phyloP scores from a whole-genome alignment of 2,329 filamentous ascomycete species.

The Ceratocystis lukuohia region DNA sequence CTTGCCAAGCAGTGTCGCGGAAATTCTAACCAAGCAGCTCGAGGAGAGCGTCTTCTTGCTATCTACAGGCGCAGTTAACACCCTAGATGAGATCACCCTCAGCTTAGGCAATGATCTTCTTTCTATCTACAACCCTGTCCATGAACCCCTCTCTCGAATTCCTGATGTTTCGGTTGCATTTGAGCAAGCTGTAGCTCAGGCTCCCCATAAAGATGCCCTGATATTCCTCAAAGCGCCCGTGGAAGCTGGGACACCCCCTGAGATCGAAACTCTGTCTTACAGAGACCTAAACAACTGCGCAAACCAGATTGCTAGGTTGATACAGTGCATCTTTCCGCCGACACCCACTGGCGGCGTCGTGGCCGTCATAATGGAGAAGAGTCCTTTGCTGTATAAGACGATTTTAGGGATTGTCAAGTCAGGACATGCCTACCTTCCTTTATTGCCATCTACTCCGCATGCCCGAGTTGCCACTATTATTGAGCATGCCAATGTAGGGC shows the following conservation, averaged over 20 bases:
- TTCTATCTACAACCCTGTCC: constrained; percentile 37
- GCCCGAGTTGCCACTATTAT: constrained; percentile 50
- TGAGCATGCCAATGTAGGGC: constrained; percentile 38
- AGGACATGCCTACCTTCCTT: constrained; percentile 66
- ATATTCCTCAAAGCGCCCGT: constrained; percentile 41
- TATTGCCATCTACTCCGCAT: constrained; percentile 56
- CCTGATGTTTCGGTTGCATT: constrained; percentile 40
- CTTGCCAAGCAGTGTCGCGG: constrained; percentile 43
- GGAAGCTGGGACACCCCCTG: constrained; percentile 2
- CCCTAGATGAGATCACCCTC: background rate
- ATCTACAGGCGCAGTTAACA: constrained; percentile 23
- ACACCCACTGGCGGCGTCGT: constrained; percentile 28
- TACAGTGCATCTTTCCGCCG: constrained; percentile 7
- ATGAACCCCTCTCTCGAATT: constrained; percentile 25
- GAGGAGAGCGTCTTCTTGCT: constrained; percentile 34
- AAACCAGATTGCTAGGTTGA: constrained; percentile 44
- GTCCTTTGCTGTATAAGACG: constrained; percentile 53
- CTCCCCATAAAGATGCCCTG: constrained; percentile 47
- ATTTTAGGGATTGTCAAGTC: constrained; percentile 64
- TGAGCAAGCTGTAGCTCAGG: constrained; percentile 35
- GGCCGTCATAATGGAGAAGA: constrained; percentile 69
- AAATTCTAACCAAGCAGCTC: constrained; percentile 48
- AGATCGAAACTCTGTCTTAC: constrained; percentile 45
- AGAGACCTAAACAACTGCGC: constrained; percentile 46
- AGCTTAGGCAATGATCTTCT: constrained; percentile 27